Percentiles rank a stretch among this genome's conserved stretches.
Evolutionary conservation across 345 rosid genomes (phyloP).

Genomic region (Sonneratia caseolaris): DNA sequence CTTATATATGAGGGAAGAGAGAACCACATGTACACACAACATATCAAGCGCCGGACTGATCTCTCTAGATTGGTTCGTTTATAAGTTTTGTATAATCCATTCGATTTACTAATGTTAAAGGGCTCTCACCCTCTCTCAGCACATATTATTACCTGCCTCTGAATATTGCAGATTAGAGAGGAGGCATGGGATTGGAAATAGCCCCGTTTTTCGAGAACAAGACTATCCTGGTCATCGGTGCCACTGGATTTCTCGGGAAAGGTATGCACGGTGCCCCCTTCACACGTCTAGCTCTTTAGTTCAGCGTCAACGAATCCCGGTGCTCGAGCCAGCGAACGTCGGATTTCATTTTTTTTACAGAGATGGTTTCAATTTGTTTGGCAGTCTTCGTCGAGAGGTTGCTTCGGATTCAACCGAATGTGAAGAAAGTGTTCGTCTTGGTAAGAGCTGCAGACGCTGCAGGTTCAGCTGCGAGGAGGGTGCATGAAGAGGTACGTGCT

Average conservation of each 20-base stretch:
- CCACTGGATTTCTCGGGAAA: constrained; percentile 10
- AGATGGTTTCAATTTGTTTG: neutral
- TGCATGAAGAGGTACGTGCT: constrained; percentile 6
- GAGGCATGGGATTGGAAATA: constrained; percentile 4
- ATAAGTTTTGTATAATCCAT: no score
- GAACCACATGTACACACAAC: no score
- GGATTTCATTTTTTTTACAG: neutral
- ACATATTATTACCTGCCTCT: no score
- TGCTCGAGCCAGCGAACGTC: neutral
- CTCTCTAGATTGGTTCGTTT: no score
- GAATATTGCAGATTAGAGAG: no score
- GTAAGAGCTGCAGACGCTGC: constrained; percentile 5
- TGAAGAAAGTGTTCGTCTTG: constrained; percentile 5
- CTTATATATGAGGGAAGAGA: no score
- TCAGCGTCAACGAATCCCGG: neutral
- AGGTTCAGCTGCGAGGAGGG: neutral
- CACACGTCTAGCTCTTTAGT: neutral
- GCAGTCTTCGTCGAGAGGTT: constrained; percentile 12
- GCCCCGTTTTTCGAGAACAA: constrained; percentile 7
- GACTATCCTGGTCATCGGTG: constrained; percentile 6
- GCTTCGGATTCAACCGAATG: constrained; percentile 11
- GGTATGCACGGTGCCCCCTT: constrained; percentile 3
- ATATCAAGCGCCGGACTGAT: no score
- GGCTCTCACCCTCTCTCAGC: no score
- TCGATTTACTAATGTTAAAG: no score